Evolutionary conservation across 2,329 filamentous ascomycete genomes (phyloP).

Genomic region (Ophiostoma sp.): DNA sequence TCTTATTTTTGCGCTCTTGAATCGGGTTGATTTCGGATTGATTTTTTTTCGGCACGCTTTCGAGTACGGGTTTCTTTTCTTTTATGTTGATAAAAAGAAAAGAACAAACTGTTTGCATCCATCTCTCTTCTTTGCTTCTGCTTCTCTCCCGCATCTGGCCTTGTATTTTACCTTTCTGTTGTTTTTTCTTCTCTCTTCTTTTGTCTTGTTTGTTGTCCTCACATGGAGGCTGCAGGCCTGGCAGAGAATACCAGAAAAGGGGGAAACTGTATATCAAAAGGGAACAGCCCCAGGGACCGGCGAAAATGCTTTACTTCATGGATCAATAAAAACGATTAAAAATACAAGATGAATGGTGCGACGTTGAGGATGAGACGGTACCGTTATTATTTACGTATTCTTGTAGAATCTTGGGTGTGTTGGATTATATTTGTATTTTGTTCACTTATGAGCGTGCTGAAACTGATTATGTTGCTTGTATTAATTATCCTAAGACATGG

Average conservation of each 20-base stretch:
- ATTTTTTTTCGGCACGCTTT: slow-evolving; percentile 17
- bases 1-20: slow-evolving; percentile 7
- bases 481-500: background rate
- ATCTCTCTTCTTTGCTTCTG: background rate
- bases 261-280: background rate
- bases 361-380: background rate
- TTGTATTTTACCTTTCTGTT: slow-evolving; percentile 15
- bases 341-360: background rate
- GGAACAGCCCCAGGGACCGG: slow-evolving; percentile 12
- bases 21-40: slow-evolving; percentile 14
- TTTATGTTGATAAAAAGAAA: slow-evolving; percentile 5
- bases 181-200: background rate
- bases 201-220: background rate
- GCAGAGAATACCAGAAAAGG: background rate
- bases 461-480: background rate
- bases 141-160: background rate
- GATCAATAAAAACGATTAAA: slow-evolving; percentile 12
- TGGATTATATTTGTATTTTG: background rate
- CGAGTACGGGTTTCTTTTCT: slow-evolving; percentile 12
- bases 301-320: slow-evolving; percentile 14
- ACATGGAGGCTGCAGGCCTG: background rate
- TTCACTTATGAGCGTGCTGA: background rate
- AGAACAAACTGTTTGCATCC: slow-evolving; percentile 6
- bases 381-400: background rate
- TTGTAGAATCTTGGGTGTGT: background rate